Evolutionary conservation across 1,139 yeast genomes (phyloP), one percentile per base, ranked within the genome.

Genomic region (Candida sp.): DNA sequence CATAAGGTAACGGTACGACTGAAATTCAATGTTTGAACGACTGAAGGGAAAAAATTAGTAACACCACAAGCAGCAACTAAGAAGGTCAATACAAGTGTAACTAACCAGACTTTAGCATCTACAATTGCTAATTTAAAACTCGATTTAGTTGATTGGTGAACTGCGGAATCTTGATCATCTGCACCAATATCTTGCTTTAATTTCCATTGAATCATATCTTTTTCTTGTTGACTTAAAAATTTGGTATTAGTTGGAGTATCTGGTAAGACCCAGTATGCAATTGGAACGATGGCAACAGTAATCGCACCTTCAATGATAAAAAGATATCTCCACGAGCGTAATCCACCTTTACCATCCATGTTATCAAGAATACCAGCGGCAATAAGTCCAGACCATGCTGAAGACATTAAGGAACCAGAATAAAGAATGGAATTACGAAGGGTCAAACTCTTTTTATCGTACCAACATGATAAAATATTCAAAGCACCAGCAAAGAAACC

Each of bases 321-420:
- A 45, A 86, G 73, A 84, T 87, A 84, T 61, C 83, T 75, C 93
- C 93, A 85, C 3, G 85, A 71, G 32, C 66, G 57, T 36, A 76
- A 54, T n/a, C 73, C 73, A 35, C 56, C 57, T 5, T 50, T 56
- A 12, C 68, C 68, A 40, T 70, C 73, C 66, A 73, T 62, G 36
- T 63, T 68, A 43, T 71, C 58, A 38, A 71, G 60, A 43, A 71
- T 71, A 38, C 73, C 73, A 23, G 71, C 75, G 27, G 74, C 74
- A 49, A 87, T 76, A 42, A 88, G 79, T 45, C 95, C 95, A 44
- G 89, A 86, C 63, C 87, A 86, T 4, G 91, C 95, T 58, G 93
- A 90, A 22, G 91, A 86, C 47, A 85, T 70, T 53, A 84, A 77
- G 11, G 88, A 81, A 40, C 88, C 84, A 37, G 84, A 71, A 55